Base-by-base conservation (phyloP, 306 rosid genomes). In the Notholithocarpus densiflorus region DNA sequence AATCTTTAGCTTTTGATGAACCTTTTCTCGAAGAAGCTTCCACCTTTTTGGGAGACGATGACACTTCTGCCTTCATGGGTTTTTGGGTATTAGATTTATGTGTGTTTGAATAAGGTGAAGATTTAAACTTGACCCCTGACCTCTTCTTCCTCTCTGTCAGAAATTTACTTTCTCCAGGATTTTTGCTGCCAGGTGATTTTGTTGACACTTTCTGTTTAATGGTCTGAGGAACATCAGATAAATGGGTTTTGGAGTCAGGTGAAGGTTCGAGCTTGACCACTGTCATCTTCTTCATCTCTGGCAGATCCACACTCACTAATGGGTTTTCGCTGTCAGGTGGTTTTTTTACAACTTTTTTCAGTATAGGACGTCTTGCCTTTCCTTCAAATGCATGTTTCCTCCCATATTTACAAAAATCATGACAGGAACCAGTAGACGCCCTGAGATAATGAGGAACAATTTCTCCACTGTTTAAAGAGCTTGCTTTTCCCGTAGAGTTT, bases 371-470 rank as follows among this genome's bases (percentile, higher is more conserved):
- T 77, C 86, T 88, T 56, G 76, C 86, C 85, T 87, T 90, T 62
- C 6, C 71, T 27, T 80, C 89, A 21, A 61, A 18, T 48, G 65
- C 86, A 32, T 87, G 86, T 73, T 82, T 75, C 81, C 72, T 31
- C 68, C 98, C 99, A 78, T 81, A 90, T 82, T 93, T 96, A 82
- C 99, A 96, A 31, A 85, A 17, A 76, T 96, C 98, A 75, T 96
- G 99, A 87, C 99, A 96, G 56, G 99, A 96, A 68, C 96, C 97
- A 3, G 89, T 79, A 32, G 97, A 91, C 65, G 93, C 93, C 85
- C 97, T 88, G 75, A 87, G 96, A 85, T 93, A 93, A 82, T 27
- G 86, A 56, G 99, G 97, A 79, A 31, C 0, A 55, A 76, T 81
- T 73, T 80, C 88, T 70, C 55, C 80, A 15, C 77, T 80, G 52